These are phyloP conservation scores for Solanum paucissectum DNA, from an alignment of 257 asterid genomes.

Conservation along the genomic window DNA sequence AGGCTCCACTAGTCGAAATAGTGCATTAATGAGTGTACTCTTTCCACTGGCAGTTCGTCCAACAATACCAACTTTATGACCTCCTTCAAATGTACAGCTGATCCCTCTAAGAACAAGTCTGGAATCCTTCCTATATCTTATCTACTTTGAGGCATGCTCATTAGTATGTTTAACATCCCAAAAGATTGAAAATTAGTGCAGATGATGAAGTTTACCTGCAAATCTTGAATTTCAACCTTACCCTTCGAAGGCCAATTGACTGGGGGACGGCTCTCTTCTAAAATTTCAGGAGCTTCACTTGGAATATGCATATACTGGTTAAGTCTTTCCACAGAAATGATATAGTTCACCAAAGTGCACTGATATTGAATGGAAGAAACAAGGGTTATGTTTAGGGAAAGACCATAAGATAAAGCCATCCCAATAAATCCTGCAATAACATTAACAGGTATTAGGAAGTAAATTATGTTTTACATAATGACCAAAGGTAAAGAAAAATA, in stretches of 20 bases:
- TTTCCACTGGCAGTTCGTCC: slow-evolving; percentile 98
- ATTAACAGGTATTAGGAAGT: neutral
- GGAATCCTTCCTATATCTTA: slow-evolving; percentile 72
- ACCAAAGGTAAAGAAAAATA: neutral
- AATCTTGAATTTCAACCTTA: slow-evolving; percentile 54
- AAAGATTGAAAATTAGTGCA: neutral
- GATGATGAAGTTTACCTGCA: slow-evolving; percentile 38
- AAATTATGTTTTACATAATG: neutral
- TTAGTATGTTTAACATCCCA: neutral
- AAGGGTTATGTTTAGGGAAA: slow-evolving; percentile 59
- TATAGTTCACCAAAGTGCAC: slow-evolving; percentile 61
- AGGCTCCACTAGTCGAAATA: slow-evolving; percentile 82
- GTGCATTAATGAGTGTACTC: slow-evolving; percentile 77
- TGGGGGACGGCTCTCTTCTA: slow-evolving; percentile 48
- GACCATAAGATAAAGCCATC: slow-evolving; percentile 75
- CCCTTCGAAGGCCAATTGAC: slow-evolving; percentile 66
- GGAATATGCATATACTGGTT: slow-evolving; percentile 59
- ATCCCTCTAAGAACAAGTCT: slow-evolving; percentile 73
- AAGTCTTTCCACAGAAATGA: slow-evolving; percentile 84
- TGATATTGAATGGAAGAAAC: slow-evolving; percentile 59
- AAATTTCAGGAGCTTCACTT: slow-evolving; percentile 65
- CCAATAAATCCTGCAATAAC: slow-evolving; percentile 69
- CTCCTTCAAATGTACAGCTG: slow-evolving; percentile 69
- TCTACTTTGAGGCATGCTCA: slow-evolving; percentile 20
- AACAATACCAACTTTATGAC: slow-evolving; percentile 72